A percentile compares a stretch with the other conserved stretches of the same genome.
Conservation (phyloP, 2,329 filamentous ascomycete genomes). For the Colletotrichum tropicicola region DNA sequence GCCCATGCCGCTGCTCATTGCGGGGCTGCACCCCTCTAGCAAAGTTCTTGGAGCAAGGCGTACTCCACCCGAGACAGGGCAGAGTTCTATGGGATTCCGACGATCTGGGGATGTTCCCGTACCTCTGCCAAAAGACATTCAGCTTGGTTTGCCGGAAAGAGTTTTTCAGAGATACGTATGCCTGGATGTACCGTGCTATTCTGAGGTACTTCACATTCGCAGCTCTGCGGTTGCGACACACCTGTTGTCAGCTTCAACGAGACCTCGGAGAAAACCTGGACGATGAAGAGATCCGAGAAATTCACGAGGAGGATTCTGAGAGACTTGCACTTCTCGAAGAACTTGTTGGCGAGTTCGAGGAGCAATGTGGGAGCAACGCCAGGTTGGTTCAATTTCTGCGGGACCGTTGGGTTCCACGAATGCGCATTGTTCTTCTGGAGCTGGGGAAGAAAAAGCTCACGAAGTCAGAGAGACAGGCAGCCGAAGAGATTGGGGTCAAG, state of each 20-base stretch:
- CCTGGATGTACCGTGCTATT: background rate
- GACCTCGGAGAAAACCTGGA: background rate
- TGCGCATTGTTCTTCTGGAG: background rate
- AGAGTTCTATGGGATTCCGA: background rate
- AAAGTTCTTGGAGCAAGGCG: too few relatives aligned
- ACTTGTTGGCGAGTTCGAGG: background rate
- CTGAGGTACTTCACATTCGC: background rate
- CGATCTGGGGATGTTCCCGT: background rate
- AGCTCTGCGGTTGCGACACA: background rate
- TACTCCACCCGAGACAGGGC: background rate
- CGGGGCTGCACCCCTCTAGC: background rate
- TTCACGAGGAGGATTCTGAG: background rate
- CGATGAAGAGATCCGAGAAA: background rate
- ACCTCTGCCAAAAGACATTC: background rate
- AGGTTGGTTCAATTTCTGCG: background rate
- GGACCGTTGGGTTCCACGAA: background rate
- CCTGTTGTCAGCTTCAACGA: background rate
- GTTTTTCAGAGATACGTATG: too few relatives aligned
- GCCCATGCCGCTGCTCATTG: background rate
- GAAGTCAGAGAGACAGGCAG: background rate
- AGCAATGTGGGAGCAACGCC: background rate
- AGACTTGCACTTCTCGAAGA: background rate
- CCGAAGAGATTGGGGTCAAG: background rate
- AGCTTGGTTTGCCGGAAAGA: rapidly evolving
- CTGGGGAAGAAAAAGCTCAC: background rate